A percentile compares a stretch with the other conserved stretches of the same genome.
phyloP scores from a whole-genome alignment of 345 rosid genomes.

The Acer campestre region DNA sequence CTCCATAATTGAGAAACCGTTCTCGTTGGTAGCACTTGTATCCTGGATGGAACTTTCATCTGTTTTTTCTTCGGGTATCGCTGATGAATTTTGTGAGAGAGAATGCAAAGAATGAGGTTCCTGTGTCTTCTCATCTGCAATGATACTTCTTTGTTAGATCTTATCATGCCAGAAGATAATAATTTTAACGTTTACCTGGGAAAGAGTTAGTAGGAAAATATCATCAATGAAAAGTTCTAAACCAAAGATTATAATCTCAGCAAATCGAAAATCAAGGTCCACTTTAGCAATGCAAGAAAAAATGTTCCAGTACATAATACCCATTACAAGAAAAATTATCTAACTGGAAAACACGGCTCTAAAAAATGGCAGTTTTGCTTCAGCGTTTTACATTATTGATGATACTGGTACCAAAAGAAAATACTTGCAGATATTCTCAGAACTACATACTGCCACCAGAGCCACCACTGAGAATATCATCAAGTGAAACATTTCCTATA shows the following conservation, averaged over 20 bases:
- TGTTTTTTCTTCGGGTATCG: slow-evolving; percentile 38
- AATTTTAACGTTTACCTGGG: slow-evolving; percentile 12
- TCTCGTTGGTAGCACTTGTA: slow-evolving; percentile 25
- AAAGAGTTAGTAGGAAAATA: slow-evolving; percentile 21
- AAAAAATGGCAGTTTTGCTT: slow-evolving; percentile 22
- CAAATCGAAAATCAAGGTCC: background rate
- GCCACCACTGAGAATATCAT: slow-evolving; percentile 89
- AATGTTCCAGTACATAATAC: slow-evolving; percentile 27
- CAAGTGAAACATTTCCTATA: slow-evolving; percentile 72
- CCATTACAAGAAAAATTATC: slow-evolving; percentile 33
- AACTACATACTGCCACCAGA: slow-evolving; percentile 77
- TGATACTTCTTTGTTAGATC: slow-evolving; percentile 34
- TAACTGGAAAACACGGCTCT: slow-evolving; percentile 7
- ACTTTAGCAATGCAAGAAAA: slow-evolving; percentile 20
- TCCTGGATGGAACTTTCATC: slow-evolving; percentile 35
- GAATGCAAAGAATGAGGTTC: slow-evolving; percentile 38
- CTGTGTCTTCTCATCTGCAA: slow-evolving; percentile 57
- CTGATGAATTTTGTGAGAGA: slow-evolving; percentile 39
- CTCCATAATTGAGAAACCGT: slow-evolving; percentile 41
- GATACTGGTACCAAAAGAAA: slow-evolving; percentile 39
- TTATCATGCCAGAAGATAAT: slow-evolving; percentile 16
- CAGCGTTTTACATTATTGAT: slow-evolving; percentile 38
- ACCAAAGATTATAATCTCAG: slow-evolving; percentile 11
- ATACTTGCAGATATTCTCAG: slow-evolving; percentile 40
- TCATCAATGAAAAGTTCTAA: slow-evolving; percentile 13